These are phyloP conservation scores for Trichophyton schoenleinii DNA, from an alignment of 2,329 filamentous ascomycete genomes.

Conservation along the genomic window DNA sequence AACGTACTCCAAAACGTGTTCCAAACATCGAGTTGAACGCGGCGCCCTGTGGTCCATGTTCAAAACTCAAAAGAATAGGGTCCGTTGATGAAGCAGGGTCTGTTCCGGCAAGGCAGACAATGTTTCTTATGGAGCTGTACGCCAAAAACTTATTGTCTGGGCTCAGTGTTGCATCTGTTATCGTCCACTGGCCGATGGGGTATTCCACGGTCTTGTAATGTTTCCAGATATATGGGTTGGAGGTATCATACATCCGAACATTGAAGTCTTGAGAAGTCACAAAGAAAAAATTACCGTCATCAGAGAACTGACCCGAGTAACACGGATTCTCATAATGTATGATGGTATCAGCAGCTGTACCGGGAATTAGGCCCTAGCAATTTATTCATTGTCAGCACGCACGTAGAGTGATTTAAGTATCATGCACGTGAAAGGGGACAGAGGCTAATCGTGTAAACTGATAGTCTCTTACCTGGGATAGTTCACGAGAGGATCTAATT, in stretches of 20 bases:
- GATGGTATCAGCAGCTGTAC: conserved; percentile 66
- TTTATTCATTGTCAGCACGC: background rate
- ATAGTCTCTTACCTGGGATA: conserved; percentile 48
- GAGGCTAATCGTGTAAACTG: background rate
- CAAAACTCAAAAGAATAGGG: conserved; percentile 65
- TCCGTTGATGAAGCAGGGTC: conserved; percentile 72
- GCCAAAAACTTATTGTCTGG: conserved; percentile 87
- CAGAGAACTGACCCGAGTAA: conserved; percentile 92
- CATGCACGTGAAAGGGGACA: background rate
- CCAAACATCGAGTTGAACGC: conserved; percentile 24
- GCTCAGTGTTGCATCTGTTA: conserved; percentile 83
- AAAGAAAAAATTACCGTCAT: conserved; percentile 96
- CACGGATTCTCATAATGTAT: conserved; percentile 77
- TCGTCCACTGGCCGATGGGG: conserved; percentile 83
- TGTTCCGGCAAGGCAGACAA: conserved; percentile 76
- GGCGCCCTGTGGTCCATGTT: conserved; percentile 31
- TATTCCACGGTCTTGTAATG: conserved; percentile 86
- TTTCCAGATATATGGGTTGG: conserved; percentile 87
- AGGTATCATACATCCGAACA: conserved; percentile 95
- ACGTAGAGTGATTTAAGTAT: too few species aligned
- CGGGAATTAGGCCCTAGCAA: conserved; percentile 59
- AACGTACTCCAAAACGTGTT: conserved; percentile 34
- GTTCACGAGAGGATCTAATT: conserved; percentile 51
- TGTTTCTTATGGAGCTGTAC: conserved; percentile 75
- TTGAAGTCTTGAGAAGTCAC: conserved; percentile 83